These are phyloP conservation scores for Stachybotrys chartarum DNA, from an alignment of 2,329 filamentous ascomycete species.

Conservation along the genomic window DNA sequence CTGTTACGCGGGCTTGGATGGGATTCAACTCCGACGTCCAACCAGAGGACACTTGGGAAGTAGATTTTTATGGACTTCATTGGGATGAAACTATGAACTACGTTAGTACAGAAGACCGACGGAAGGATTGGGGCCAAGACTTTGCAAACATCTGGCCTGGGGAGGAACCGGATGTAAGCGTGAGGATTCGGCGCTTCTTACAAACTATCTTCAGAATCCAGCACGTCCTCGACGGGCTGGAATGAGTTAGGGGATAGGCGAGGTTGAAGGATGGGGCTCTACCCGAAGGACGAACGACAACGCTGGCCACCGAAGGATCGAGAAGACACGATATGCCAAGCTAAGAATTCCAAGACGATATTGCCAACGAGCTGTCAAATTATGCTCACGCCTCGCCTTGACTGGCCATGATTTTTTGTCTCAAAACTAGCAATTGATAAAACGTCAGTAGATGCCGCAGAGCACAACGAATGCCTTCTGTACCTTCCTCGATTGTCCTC, in stretches of 20 bases:
- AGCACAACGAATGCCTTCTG: not conserved
- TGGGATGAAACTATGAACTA: constrained; percentile 30
- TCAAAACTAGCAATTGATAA: constrained; percentile 23
- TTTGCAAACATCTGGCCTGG: constrained; percentile 25
- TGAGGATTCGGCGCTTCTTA: constrained; percentile 21
- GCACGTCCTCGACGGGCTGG: constrained; percentile 13
- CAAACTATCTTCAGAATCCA: constrained; percentile 22
- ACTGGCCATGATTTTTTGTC: constrained; percentile 35
- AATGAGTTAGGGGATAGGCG: not conserved
- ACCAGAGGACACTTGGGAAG: constrained; percentile 18
- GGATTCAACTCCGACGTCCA: constrained; percentile 5
- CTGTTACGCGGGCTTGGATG: constrained; percentile 19
- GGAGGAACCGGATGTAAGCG: constrained; percentile 12
- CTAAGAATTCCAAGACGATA: not conserved
- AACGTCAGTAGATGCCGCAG: constrained; percentile 23
- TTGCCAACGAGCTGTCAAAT: not conserved
- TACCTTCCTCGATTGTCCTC: constrained; percentile 81
- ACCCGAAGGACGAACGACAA: not conserved
- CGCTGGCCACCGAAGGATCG: not conserved
- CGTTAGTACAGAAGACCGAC: constrained; percentile 10
- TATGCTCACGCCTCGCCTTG: constrained; percentile 16
- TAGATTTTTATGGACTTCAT: constrained; percentile 24
- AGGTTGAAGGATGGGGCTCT: not conserved
- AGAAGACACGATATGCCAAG: not conserved
- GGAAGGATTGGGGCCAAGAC: constrained; percentile 22